Evolutionary conservation across 768 basidiomycete genomes (phyloP).

Genomic region (Tulasnella calospora): DNA sequence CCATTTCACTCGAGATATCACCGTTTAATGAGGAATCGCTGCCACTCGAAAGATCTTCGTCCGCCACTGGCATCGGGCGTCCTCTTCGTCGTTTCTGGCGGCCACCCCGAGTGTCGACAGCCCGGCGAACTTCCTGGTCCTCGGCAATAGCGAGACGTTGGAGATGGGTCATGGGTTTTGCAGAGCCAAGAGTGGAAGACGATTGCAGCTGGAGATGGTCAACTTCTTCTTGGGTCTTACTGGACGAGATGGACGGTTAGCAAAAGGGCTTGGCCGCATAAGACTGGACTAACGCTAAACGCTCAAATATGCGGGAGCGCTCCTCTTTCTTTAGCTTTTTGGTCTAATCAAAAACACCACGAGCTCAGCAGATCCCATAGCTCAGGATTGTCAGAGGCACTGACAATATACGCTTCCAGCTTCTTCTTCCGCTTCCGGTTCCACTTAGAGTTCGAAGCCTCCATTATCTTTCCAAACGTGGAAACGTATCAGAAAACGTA

Average conservation of each 20-base stretch:
- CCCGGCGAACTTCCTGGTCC: slow-evolving; percentile 49
- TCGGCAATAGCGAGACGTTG: slow-evolving; percentile 56
- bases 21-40: slow-evolving; percentile 31
- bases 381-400: slow-evolving; percentile 32
- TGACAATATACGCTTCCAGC: slow-evolving; percentile 86
- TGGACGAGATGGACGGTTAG: slow-evolving; percentile 36
- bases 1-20: slow-evolving; percentile 33
- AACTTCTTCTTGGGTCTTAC: slow-evolving; percentile 70
- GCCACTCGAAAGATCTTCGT: slow-evolving; percentile 29
- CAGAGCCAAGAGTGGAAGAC: slow-evolving; percentile 79
- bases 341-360: slow-evolving; percentile 47
- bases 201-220: slow-evolving; percentile 61
- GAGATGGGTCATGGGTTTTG: slow-evolving; percentile 55
- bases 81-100: slow-evolving; percentile 45
- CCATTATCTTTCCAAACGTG: slow-evolving; percentile 23
- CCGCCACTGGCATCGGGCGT: slow-evolving; percentile 34
- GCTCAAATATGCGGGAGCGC: slow-evolving; percentile 67
- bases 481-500: neutral
- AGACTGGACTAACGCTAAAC: slow-evolving; percentile 61
- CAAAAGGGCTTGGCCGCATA: too few species aligned
- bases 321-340: slow-evolving; percentile 93
- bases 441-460: slow-evolving; percentile 56
- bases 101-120: slow-evolving; percentile 32
- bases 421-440: slow-evolving; percentile 81
- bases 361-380: neutral